These are phyloP conservation scores for Dryas alaskensis DNA, from an alignment of 306 rosid species.

Conservation along the genomic window DNA sequence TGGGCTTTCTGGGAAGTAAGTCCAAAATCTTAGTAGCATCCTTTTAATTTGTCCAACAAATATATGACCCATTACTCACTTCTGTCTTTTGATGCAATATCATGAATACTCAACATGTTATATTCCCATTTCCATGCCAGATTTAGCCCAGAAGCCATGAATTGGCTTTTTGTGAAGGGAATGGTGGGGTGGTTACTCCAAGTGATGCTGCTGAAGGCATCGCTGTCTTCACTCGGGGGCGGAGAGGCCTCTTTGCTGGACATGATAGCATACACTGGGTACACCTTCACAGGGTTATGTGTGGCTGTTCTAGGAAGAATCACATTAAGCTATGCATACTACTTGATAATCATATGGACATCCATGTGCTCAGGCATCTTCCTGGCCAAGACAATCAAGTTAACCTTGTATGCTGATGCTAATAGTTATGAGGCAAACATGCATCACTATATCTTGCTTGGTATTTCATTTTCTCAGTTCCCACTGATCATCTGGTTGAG, in stretches of 20 bases:
- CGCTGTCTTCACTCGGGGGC: slow-evolving; percentile 51
- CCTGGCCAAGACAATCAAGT: slow-evolving; percentile 63
- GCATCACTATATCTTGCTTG: slow-evolving; percentile 69
- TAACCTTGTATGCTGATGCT: slow-evolving; percentile 57
- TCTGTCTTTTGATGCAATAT: background rate
- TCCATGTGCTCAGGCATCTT: slow-evolving; percentile 72
- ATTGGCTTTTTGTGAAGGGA: slow-evolving; percentile 64
- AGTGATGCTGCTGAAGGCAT: slow-evolving; percentile 53
- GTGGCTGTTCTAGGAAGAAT: slow-evolving; percentile 60
- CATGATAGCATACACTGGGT: slow-evolving; percentile 67
- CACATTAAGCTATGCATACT: slow-evolving; percentile 45
- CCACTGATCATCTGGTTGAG: slow-evolving; percentile 38
- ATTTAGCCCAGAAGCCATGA: slow-evolving; percentile 74
- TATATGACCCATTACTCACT: background rate
- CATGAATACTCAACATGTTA: background rate
- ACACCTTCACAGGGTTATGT: slow-evolving; percentile 56
- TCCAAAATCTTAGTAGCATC: background rate
- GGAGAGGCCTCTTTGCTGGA: slow-evolving; percentile 61
- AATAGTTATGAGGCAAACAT: slow-evolving; percentile 58
- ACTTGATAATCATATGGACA: slow-evolving; percentile 59
- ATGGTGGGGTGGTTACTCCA: slow-evolving; percentile 67
- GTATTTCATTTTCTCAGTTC: slow-evolving; percentile 59
- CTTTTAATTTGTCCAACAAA: background rate
- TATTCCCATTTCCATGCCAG: slow-evolving; percentile 23
- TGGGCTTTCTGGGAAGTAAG: slow-evolving; percentile 65